Evolutionary conservation across 495 filamentous ascomycete species (phyloP).

Genomic region (Hyaloscypha bicolor): DNA sequence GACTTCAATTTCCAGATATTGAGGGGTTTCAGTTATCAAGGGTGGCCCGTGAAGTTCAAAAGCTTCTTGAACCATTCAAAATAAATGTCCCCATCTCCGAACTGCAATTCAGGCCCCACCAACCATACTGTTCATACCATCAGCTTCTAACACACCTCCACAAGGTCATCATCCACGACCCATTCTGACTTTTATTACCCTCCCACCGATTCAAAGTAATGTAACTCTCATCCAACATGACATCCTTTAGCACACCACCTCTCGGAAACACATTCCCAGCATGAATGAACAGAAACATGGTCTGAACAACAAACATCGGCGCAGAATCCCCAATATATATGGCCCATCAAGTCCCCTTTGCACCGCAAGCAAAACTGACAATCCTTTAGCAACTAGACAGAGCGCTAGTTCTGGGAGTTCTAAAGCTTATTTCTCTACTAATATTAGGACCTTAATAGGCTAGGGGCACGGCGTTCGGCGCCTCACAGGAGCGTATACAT

Average conservation of each 20-base stretch:
- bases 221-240: conserved; percentile 6
- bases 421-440: too few relatives aligned
- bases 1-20: too few relatives aligned
- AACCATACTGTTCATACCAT: too few relatives aligned
- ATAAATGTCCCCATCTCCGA: too few relatives aligned
- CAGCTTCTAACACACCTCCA: background rate
- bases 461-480: too few relatives aligned
- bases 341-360: conserved; percentile 48
- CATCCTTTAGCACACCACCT: background rate
- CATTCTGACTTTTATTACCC: background rate
- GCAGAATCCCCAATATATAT: conserved; percentile 63
- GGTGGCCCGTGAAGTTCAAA: too few relatives aligned
- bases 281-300: conserved; percentile 43
- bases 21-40: too few relatives aligned
- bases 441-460: too few relatives aligned
- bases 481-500: too few relatives aligned
- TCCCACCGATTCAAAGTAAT: background rate
- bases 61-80: too few relatives aligned
- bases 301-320: conserved; percentile 57
- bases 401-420: too few relatives aligned
- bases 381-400: background rate
- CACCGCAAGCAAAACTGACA: conserved; percentile 58
- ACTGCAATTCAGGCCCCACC: too few relatives aligned
- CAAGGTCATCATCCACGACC: background rate
- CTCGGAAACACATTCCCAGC: conserved; percentile 19